A percentile compares a stretch with the other conserved stretches of the same genome.
phyloP scores from a whole-genome alignment of 106 monocot genomes.

The Chionographis japonica region DNA sequence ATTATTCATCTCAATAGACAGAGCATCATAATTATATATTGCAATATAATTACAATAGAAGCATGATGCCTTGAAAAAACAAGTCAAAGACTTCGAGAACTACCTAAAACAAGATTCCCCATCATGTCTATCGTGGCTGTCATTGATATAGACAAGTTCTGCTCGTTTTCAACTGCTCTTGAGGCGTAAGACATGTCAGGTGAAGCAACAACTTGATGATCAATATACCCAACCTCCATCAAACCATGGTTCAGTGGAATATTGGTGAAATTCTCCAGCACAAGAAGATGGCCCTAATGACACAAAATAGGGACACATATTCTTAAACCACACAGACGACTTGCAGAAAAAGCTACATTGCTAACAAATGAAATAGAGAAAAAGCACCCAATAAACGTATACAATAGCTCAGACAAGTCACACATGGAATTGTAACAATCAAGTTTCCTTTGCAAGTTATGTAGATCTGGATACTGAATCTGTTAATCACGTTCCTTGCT shows the following conservation, averaged over 20 bases:
- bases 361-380: not conserved
- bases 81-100: not conserved
- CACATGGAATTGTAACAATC: no score
- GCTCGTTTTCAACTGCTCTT: constrained; percentile 15
- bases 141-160: constrained; percentile 63
- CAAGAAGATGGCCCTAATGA: constrained; percentile 80
- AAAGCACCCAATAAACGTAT: no score
- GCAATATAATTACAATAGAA: no score
- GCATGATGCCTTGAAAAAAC: no score
- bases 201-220: constrained; percentile 40
- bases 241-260: constrained; percentile 77
- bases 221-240: constrained; percentile 90
- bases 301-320: constrained; percentile 1
- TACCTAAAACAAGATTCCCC: constrained; percentile 86
- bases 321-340: not conserved
- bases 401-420: no score
- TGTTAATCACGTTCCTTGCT: no score
- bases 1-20: no score
- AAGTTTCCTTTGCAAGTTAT: no score
- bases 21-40: no score
- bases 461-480: no score
- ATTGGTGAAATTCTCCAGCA: constrained; percentile 57
- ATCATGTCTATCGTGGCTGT: constrained; percentile 64
- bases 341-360: not conserved
- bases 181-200: constrained; percentile 4